phyloP scores from a whole-genome alignment of 2,329 filamentous ascomycete genomes.

The Colletotrichum chlorophyti region DNA sequence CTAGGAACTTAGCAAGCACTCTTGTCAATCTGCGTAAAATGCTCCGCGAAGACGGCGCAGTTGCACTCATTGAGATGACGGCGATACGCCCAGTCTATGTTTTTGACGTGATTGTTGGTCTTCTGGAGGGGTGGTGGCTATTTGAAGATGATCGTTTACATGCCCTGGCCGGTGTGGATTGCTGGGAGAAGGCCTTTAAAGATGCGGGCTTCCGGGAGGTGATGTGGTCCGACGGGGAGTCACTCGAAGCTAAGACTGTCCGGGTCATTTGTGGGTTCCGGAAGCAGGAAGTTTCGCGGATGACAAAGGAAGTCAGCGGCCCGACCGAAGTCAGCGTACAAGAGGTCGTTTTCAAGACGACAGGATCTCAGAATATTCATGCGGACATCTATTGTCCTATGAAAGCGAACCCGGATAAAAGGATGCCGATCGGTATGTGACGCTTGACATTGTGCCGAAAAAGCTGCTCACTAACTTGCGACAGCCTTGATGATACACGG shows the following conservation, averaged over 20 bases:
- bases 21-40: conserved; percentile 30
- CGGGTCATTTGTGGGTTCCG: conserved; percentile 3
- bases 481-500: conserved; percentile 53
- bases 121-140: conserved; percentile 45
- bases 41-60: conserved; percentile 37
- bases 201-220: conserved; percentile 33
- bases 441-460: too few species aligned
- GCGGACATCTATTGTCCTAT: conserved; percentile 7
- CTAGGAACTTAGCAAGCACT: background rate
- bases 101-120: conserved; percentile 40
- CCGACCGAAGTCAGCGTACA: background rate
- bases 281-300: background rate
- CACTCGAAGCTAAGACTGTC: conserved; percentile 31
- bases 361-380: background rate
- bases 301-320: background rate
- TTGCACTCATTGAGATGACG: conserved; percentile 40
- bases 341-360: conserved; percentile 7
- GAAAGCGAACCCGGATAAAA: background rate
- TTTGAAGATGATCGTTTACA: conserved; percentile 37
- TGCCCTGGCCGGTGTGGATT: conserved; percentile 28
- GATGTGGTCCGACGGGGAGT: conserved; percentile 34
- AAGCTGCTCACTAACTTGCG: background rate
- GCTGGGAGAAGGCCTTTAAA: conserved; percentile 33
- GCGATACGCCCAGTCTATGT: conserved; percentile 30
- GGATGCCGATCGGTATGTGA: conserved; percentile 2